Conservation (phyloP, 1,284 basidiomycete species). For the Ustilago lituana region DNA sequence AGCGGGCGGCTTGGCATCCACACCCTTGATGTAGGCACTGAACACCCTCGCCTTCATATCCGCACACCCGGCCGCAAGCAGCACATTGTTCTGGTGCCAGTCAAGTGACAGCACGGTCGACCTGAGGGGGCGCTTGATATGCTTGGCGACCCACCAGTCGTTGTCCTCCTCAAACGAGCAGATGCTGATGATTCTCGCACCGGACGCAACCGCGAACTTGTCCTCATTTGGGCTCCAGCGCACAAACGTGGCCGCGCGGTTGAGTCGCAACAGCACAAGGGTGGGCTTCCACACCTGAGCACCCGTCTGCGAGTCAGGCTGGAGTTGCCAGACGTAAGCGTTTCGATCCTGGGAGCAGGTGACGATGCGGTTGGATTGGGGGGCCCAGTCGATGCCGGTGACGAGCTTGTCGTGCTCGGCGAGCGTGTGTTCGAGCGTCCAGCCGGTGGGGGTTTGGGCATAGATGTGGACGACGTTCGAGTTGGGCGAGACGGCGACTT, state of each 20-base stretch:
- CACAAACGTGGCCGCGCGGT: slow-evolving; percentile 93
- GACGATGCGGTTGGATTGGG: slow-evolving; percentile 93
- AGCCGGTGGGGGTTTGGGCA: slow-evolving; percentile 67
- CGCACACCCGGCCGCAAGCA: slow-evolving; percentile 91
- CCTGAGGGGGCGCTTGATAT: slow-evolving; percentile 94
- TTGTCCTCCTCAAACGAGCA: slow-evolving; percentile 71
- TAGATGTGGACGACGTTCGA: slow-evolving; percentile 89
- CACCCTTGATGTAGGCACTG: slow-evolving; percentile 97
- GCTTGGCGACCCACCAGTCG: slow-evolving; percentile 99
- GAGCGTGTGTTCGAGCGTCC: slow-evolving; percentile 82
- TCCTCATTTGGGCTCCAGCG: slow-evolving; percentile 97
- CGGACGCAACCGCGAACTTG: slow-evolving; percentile 98
- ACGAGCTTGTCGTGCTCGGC: slow-evolving; percentile 98
- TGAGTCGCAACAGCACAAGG: slow-evolving; percentile 92
- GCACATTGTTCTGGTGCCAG: slow-evolving; percentile 97
- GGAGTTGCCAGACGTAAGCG: slow-evolving; percentile 96
- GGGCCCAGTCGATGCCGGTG: slow-evolving; percentile 99
- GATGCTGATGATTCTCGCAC: slow-evolving; percentile 73
- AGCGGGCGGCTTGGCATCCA: slow-evolving; percentile 88
- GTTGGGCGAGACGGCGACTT: slow-evolving; percentile 91
- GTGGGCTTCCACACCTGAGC: slow-evolving; percentile 88
- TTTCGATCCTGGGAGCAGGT: slow-evolving; percentile 98
- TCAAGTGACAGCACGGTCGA: slow-evolving; percentile 93
- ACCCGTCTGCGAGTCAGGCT: slow-evolving; percentile 75
- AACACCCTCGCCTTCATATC: slow-evolving; percentile 98